Evolutionary conservation across 176 grass and related monocot genomes (phyloP).

Genomic region (Aegilops speltoides): DNA sequence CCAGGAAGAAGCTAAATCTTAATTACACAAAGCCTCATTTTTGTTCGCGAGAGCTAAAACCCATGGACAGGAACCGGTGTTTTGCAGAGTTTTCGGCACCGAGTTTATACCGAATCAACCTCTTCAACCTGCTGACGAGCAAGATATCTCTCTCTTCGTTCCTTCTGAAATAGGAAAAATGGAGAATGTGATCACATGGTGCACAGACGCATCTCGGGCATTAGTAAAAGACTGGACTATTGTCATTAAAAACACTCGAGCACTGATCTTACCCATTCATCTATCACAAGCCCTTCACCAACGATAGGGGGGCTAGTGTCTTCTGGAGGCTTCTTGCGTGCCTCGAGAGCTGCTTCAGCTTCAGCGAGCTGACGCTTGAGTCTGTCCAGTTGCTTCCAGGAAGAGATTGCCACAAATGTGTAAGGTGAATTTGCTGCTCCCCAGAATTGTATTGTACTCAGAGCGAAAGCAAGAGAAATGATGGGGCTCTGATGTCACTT

Average conservation of each 20-base stretch:
- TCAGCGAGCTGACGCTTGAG: slow-evolving; percentile 91
- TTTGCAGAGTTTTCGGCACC: not conserved
- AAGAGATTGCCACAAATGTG: not conserved
- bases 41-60: slow-evolving; percentile 45
- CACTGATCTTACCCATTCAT: slow-evolving; percentile 87
- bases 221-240: slow-evolving; percentile 28
- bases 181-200: slow-evolving; percentile 18
- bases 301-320: slow-evolving; percentile 59
- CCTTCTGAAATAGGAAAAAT: slow-evolving; percentile 63
- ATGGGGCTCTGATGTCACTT: slow-evolving; percentile 13
- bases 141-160: slow-evolving; percentile 95
- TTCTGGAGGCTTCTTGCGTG: slow-evolving; percentile 93
- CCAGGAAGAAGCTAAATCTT: slow-evolving; percentile 40
- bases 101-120: slow-evolving; percentile 76
- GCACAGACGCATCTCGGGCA: not conserved
- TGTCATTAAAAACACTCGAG: slow-evolving; percentile 14
- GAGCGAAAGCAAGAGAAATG: not conserved
- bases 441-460: not conserved
- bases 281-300: slow-evolving; percentile 94
- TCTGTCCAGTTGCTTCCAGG: slow-evolving; percentile 88
- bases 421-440: not conserved
- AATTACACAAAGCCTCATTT: slow-evolving; percentile 54
- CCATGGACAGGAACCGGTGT: slow-evolving; percentile 30
- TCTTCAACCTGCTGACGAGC: slow-evolving; percentile 84
- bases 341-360: slow-evolving; percentile 86